Percentiles rank a stretch among this genome's conserved stretches.
These are phyloP conservation scores for Fragaria ananassa DNA, from an alignment of 306 rosid genomes.

Conservation along the genomic window DNA sequence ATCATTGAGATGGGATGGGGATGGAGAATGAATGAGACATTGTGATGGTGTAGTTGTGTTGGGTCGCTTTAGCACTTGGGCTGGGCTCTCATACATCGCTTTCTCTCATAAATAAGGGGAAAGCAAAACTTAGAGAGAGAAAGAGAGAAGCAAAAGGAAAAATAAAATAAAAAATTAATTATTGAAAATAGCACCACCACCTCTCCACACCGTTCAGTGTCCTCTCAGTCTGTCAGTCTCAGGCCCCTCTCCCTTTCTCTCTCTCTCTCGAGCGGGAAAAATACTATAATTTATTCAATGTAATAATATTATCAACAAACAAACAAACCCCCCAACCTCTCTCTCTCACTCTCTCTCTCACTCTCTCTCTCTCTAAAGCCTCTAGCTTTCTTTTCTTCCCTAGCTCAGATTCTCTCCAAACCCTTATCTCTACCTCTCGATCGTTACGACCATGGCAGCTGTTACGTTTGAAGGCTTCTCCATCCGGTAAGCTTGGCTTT, in stretches of 20 bases:
- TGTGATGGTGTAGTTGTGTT: not conserved
- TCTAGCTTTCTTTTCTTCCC: constrained; percentile 1
- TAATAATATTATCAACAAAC: not conserved
- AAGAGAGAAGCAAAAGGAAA: not conserved
- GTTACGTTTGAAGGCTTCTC: constrained; percentile 64
- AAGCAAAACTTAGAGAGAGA: constrained; percentile 39
- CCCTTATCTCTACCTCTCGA: constrained; percentile 16
- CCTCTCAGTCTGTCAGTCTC: constrained; percentile 5
- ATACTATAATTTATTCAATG: not conserved
- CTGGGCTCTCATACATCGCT: constrained; percentile 67
- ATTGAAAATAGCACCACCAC: constrained; percentile 6
- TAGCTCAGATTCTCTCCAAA: constrained; percentile 11
- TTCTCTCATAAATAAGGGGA: constrained; percentile 81
- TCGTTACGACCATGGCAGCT: constrained; percentile 57
- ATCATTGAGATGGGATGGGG: too few relatives aligned
- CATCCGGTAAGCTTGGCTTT: constrained; percentile 52
- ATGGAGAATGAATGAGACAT: not conserved
- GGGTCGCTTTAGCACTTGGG: constrained; percentile 46
- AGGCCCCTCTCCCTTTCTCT: not conserved
- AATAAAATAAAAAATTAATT: too few relatives aligned
- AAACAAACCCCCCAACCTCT: constrained; percentile 15
- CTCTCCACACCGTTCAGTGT: constrained; percentile 7
- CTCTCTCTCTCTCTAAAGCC: not conserved
- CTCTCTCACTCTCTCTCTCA: not conserved
- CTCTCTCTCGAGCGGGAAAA: constrained; percentile 31